Percentiles rank a stretch among this genome's conserved stretches.
Evolutionary conservation across 305 asterid genomes (phyloP).

Genomic region (Fraxinus greggii): DNA sequence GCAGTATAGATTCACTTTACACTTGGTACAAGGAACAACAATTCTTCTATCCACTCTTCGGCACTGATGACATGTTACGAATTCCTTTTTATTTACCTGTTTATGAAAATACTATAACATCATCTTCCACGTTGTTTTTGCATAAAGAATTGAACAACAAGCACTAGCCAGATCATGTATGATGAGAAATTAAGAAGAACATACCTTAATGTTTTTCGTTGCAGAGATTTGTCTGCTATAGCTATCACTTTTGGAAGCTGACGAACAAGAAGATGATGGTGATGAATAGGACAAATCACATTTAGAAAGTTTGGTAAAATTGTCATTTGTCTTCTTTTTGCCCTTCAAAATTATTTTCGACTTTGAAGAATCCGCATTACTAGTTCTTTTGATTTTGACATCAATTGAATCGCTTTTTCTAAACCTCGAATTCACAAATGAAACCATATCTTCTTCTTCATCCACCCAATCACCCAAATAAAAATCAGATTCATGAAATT

Average conservation of each 20-base stretch:
- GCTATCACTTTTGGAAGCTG: slow-evolving; percentile 29
- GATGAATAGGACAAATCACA: slow-evolving; percentile 30
- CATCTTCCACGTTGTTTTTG: slow-evolving; percentile 10
- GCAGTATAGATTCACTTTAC: slow-evolving; percentile 63
- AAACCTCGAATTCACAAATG: slow-evolving; percentile 19
- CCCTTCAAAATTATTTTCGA: slow-evolving; percentile 20
- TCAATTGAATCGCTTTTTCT: slow-evolving; percentile 21
- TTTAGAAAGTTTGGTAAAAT: slow-evolving; percentile 23
- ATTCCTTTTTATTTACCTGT: slow-evolving; percentile 38
- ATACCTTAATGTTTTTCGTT: slow-evolving; percentile 40
- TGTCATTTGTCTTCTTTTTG: slow-evolving; percentile 16
- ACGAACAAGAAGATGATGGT: slow-evolving; percentile 35
- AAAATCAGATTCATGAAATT: slow-evolving; percentile 34
- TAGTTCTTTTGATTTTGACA: slow-evolving; percentile 29
- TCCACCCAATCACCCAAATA: slow-evolving; percentile 46
- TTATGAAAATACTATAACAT: slow-evolving; percentile 24
- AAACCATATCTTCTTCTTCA: slow-evolving; percentile 47
- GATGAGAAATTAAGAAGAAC: slow-evolving; percentile 19
- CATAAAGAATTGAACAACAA: slow-evolving; percentile 4
- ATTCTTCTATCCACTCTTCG: slow-evolving; percentile 47
- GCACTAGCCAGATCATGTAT: background rate
- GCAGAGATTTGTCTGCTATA: slow-evolving; percentile 20
- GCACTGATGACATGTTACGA: slow-evolving; percentile 62
- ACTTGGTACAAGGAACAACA: slow-evolving; percentile 72
- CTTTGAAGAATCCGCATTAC: slow-evolving; percentile 24